Percentiles rank a stretch among this genome's conserved stretches.
phyloP scores from a whole-genome alignment of 371 early-diverging fungal species.

The Gilbertella persicaria region DNA sequence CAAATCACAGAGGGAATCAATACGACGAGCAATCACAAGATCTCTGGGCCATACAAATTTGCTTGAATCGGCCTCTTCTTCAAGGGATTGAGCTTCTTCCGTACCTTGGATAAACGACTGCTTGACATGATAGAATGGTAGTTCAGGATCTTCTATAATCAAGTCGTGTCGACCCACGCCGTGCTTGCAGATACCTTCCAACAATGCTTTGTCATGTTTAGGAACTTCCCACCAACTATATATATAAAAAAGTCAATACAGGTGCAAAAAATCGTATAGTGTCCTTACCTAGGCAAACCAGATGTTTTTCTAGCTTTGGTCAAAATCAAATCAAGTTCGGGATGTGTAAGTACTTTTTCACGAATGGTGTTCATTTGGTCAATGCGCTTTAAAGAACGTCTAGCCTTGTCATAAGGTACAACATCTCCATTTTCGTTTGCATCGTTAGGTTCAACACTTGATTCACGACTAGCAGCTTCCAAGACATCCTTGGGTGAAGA shows the following conservation, averaged over 20 bases:
- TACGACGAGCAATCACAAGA: slow-evolving; percentile 59
- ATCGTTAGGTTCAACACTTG: slow-evolving; percentile 50
- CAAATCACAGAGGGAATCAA: slow-evolving; percentile 61
- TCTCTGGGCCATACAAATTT: slow-evolving; percentile 66
- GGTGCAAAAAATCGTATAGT: too few relatives aligned
- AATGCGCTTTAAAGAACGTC: slow-evolving; percentile 72
- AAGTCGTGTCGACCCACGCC: slow-evolving; percentile 73
- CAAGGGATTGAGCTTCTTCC: slow-evolving; percentile 21
- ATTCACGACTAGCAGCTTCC: slow-evolving; percentile 41
- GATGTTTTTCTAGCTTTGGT: slow-evolving; percentile 45
- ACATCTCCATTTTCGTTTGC: slow-evolving; percentile 43
- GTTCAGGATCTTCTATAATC: slow-evolving; percentile 64
- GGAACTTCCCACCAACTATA: slow-evolving; percentile 73
- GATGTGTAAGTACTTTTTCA: slow-evolving; percentile 60
- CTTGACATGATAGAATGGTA: slow-evolving; percentile 57
- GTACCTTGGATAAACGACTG: slow-evolving; percentile 26
- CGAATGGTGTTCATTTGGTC: slow-evolving; percentile 74
- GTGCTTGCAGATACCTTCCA: slow-evolving; percentile 71
- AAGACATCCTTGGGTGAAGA: slow-evolving; percentile 23
- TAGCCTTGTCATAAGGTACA: slow-evolving; percentile 70
- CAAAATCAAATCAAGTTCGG: slow-evolving; percentile 48
- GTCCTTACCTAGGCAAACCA: slow-evolving; percentile 51
- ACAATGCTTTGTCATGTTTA: slow-evolving; percentile 68
- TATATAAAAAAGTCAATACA: slow-evolving; percentile 23
- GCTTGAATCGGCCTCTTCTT: slow-evolving; percentile 30